Conservation (phyloP, 176 grass and related monocot genomes). For the Guadua angustifolia region DNA sequence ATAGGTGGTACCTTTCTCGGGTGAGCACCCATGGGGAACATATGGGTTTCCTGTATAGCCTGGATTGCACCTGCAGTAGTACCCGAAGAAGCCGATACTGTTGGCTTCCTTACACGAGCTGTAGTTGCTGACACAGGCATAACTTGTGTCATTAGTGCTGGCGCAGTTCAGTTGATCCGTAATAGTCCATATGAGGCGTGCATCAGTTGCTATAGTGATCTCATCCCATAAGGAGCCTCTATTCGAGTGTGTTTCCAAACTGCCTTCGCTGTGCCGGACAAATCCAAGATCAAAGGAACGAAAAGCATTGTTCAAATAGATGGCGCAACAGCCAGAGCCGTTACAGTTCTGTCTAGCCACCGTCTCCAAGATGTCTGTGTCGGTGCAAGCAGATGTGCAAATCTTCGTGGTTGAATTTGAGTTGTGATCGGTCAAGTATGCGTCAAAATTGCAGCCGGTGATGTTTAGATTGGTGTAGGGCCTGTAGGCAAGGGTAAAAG, state of each 20-base stretch:
- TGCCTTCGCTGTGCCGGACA: neutral
- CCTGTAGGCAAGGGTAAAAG: rapidly evolving
- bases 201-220: neutral
- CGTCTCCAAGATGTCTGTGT: neutral
- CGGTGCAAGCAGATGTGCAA: neutral
- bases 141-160: neutral
- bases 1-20: too few relatives aligned
- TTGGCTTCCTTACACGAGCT: neutral
- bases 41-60: neutral
- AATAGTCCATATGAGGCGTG: neutral
- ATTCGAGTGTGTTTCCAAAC: neutral
- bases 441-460: neutral
- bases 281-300: neutral
- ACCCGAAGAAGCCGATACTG: neutral
- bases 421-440: neutral
- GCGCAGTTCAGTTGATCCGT: neutral
- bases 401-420: rapidly evolving
- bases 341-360: neutral
- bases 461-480: neutral
- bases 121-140: neutral
- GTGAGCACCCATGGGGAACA: neutral
- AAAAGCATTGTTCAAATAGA: rapidly evolving
- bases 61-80: neutral
- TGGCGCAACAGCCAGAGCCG: neutral
- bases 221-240: neutral